phyloP scores from a whole-genome alignment of 192 early-diverging fungal genomes.

The Mortierella hygrophila region DNA sequence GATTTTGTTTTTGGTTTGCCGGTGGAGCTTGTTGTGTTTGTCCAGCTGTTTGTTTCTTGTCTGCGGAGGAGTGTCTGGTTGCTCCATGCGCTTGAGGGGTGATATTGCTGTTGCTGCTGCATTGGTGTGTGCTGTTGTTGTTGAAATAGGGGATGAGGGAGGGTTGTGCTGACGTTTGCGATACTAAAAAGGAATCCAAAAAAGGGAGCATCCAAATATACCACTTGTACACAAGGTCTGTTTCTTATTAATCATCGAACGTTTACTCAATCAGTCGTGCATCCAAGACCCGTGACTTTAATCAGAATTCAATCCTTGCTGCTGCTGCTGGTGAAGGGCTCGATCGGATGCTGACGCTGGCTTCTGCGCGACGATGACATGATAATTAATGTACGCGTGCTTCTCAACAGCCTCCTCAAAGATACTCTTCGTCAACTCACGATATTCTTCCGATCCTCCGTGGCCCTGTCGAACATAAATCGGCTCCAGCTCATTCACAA shows the following conservation, averaged over 20 bases:
- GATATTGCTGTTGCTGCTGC: too few species aligned
- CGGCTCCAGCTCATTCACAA: slow-evolving; percentile 47
- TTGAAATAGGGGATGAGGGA: too few species aligned
- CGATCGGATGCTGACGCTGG: slow-evolving; percentile 16
- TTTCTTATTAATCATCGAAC: background rate
- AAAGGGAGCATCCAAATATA: too few species aligned
- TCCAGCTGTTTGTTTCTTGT: too few species aligned
- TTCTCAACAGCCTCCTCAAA: slow-evolving; percentile 39
- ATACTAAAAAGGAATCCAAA: too few species aligned
- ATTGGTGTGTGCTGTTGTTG: too few species aligned
- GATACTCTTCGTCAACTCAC: slow-evolving; percentile 27
- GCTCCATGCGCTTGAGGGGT: too few species aligned
- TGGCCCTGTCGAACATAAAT: slow-evolving; percentile 44
- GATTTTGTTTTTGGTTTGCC: too few species aligned
- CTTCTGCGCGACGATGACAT: slow-evolving; percentile 29
- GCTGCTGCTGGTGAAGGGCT: slow-evolving; percentile 21
- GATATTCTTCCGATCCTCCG: slow-evolving; percentile 25
- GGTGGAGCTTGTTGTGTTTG: too few species aligned
- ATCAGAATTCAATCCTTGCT: slow-evolving; percentile 7
- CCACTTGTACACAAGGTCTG: too few species aligned
- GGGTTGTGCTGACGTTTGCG: too few species aligned
- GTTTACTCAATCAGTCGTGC: background rate
- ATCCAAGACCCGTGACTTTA: background rate
- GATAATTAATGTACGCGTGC: slow-evolving; percentile 41
- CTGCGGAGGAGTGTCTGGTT: too few species aligned